phyloP scores from a whole-genome alignment of 108 stramenopile genomes.

The Cylindrotheca fusiformis region DNA sequence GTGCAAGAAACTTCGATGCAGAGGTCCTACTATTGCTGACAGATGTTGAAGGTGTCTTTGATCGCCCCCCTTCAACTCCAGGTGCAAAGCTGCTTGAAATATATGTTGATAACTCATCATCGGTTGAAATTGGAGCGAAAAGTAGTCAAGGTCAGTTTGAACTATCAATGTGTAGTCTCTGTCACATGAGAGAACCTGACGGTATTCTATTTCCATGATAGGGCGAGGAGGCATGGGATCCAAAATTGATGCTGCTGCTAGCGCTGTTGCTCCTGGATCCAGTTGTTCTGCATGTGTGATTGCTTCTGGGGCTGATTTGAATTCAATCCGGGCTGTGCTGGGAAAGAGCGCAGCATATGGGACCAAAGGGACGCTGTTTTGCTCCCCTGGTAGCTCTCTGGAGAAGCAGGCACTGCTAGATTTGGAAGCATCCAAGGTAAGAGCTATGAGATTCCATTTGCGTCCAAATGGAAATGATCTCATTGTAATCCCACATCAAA shows the following conservation, averaged over 20 bases:
- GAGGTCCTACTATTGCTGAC: conserved; percentile 89
- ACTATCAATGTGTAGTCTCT: background rate
- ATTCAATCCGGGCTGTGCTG: conserved; percentile 73
- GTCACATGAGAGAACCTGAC: too few relatives aligned
- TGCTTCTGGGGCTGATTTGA: conserved; percentile 78
- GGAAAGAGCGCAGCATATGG: conserved; percentile 39
- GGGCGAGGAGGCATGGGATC: conserved; percentile 90
- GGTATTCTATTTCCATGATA: conserved; percentile 1
- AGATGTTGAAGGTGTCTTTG: conserved; percentile 94
- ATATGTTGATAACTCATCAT: conserved; percentile 44
- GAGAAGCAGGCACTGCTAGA: conserved; percentile 77
- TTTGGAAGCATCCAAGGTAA: conserved; percentile 39
- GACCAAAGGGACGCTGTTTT: conserved; percentile 71
- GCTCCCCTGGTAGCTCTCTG: conserved; percentile 64
- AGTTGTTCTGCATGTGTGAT: conserved; percentile 81
- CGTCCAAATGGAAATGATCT: background rate
- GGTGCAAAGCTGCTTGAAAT: conserved; percentile 76
- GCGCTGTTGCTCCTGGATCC: conserved; percentile 78
- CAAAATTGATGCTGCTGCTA: conserved; percentile 88
- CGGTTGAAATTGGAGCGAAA: conserved; percentile 86
- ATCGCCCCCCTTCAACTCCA: conserved; percentile 76
- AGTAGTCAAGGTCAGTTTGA: conserved; percentile 61
- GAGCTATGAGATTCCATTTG: background rate
- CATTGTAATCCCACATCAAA: background rate
- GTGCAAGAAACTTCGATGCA: conserved; percentile 82